These are phyloP conservation scores for Colletotrichum trifolii DNA, from an alignment of 2,329 filamentous ascomycete species.

Conservation along the genomic window DNA sequence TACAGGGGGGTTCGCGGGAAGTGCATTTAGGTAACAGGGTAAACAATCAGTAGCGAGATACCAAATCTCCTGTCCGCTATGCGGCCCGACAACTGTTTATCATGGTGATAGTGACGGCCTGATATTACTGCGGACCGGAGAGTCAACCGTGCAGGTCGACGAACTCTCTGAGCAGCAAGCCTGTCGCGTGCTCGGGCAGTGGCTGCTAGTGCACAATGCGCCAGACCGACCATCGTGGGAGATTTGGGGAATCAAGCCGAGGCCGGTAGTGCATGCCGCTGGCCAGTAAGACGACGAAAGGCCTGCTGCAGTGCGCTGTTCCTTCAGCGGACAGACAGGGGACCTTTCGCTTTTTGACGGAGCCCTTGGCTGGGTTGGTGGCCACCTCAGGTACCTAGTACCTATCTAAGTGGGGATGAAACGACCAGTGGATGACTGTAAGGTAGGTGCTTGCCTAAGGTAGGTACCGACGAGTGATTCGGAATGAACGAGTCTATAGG, in stretches of 20 bases:
- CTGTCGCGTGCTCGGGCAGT: conserved; percentile 22
- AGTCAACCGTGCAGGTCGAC: conserved; percentile 14
- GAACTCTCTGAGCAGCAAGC: conserved; percentile 8
- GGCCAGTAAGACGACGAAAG: conserved; percentile 5
- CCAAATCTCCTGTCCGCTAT: conserved; percentile 29
- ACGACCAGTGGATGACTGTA: conserved; percentile 16
- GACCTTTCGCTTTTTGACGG: conserved; percentile 11
- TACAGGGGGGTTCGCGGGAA: conserved; percentile 36
- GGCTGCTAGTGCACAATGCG: conserved; percentile 27
- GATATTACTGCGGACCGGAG: conserved; percentile 25
- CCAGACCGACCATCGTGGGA: conserved; percentile 11
- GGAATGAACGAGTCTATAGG: too few relatives aligned
- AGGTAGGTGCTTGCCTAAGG: too few relatives aligned
- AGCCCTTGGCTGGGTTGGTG: conserved; percentile 22
- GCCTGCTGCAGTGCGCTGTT: conserved; percentile 10
- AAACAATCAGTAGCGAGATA: conserved; percentile 36
- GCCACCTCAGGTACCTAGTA: neutral
- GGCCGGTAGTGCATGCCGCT: conserved; percentile 3
- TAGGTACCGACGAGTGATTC: too few relatives aligned
- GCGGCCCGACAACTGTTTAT: conserved; percentile 21
- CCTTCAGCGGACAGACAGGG: conserved; percentile 25
- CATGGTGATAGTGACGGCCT: conserved; percentile 3
- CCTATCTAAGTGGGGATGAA: conserved; percentile 26
- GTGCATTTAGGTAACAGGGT: conserved; percentile 35
- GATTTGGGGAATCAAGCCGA: neutral